Conservation (phyloP, 176 grass and related monocot genomes). For the Coix lacrymajobi region DNA sequence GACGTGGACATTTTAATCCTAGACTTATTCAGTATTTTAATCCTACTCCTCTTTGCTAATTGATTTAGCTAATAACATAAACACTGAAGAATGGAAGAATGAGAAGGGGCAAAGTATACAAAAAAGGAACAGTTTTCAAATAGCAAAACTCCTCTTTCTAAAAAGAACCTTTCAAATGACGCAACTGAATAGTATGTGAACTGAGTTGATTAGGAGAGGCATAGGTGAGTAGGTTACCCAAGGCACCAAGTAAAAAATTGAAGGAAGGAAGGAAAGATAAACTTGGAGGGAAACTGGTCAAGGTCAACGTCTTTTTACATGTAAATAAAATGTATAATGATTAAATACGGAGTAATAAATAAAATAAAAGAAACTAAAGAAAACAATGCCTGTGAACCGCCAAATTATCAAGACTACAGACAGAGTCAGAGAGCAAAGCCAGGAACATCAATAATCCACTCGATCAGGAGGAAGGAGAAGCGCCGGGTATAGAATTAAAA, state of each 20-base stretch:
- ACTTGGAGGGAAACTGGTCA: slow-evolving; percentile 9
- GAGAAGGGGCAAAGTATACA: not conserved
- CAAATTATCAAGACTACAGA: slow-evolving; percentile 7
- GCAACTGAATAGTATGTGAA: not conserved
- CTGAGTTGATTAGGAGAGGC: not conserved
- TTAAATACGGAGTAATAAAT: not conserved
- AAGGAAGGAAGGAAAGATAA: not conserved
- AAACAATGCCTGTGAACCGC: not conserved
- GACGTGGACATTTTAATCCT: not conserved
- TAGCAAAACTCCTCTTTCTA: not conserved
- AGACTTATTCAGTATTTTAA: not conserved
- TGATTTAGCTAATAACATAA: not conserved
- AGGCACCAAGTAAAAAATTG: not conserved
- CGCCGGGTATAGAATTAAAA: not conserved
- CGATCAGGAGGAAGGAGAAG: slow-evolving; percentile 22
- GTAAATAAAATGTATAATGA: not conserved
- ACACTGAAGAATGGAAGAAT: not conserved
- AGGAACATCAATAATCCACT: slow-evolving; percentile 20
- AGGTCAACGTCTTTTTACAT: slow-evolving; percentile 26
- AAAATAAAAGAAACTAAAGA: not conserved
- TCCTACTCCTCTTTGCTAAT: not conserved
- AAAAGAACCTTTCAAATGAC: not conserved
- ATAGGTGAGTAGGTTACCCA: not conserved
- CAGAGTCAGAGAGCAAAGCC: slow-evolving; percentile 10
- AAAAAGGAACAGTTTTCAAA: not conserved